phyloP scores from a whole-genome alignment of 2,329 filamentous ascomycete genomes.

The Aspergillus puulaauensis region DNA sequence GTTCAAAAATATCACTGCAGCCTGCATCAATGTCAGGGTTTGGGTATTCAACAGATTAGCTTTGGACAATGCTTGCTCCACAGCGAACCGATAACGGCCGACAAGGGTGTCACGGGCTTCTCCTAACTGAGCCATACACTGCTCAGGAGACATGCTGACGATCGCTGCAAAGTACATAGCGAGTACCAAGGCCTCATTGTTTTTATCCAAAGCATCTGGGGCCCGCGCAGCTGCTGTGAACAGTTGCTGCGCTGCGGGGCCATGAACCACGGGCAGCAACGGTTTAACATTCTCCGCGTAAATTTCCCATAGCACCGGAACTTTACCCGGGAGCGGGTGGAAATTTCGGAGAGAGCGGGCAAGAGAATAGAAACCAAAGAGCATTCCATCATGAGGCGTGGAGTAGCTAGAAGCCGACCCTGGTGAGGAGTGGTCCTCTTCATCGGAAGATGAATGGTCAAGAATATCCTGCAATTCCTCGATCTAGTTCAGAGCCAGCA shows the following conservation, averaged over 20 bases:
- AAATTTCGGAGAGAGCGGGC: slow-evolving; percentile 55
- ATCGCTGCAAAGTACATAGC: slow-evolving; percentile 62
- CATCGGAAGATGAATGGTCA: slow-evolving; percentile 57
- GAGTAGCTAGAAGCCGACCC: slow-evolving; percentile 37
- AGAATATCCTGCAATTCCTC: slow-evolving; percentile 63
- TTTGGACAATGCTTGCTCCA: slow-evolving; percentile 63
- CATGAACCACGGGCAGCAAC: slow-evolving; percentile 60
- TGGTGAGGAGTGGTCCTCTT: slow-evolving; percentile 53
- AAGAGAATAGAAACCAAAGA: slow-evolving; percentile 61
- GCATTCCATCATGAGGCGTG: slow-evolving; percentile 56
- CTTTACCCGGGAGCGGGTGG: slow-evolving; percentile 55
- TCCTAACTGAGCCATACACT: slow-evolving; percentile 47
- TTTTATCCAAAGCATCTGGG: slow-evolving; percentile 52
- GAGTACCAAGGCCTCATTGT: slow-evolving; percentile 59
- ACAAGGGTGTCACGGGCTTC: slow-evolving; percentile 53
- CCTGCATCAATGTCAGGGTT: slow-evolving; percentile 62
- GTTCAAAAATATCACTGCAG: slow-evolving; percentile 62
- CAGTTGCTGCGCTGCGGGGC: slow-evolving; percentile 53
- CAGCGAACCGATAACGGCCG: slow-evolving; percentile 59
- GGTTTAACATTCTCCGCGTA: slow-evolving; percentile 64
- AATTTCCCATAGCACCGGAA: slow-evolving; percentile 55
- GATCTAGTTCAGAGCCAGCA: slow-evolving; percentile 41
- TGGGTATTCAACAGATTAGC: slow-evolving; percentile 64
- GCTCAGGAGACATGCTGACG: slow-evolving; percentile 40
- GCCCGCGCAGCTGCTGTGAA: slow-evolving; percentile 53